A percentile compares a stretch with the other conserved stretches of the same genome.
phyloP scores from a whole-genome alignment of 371 early-diverging fungal species.

The Synchytrium microbalum region DNA sequence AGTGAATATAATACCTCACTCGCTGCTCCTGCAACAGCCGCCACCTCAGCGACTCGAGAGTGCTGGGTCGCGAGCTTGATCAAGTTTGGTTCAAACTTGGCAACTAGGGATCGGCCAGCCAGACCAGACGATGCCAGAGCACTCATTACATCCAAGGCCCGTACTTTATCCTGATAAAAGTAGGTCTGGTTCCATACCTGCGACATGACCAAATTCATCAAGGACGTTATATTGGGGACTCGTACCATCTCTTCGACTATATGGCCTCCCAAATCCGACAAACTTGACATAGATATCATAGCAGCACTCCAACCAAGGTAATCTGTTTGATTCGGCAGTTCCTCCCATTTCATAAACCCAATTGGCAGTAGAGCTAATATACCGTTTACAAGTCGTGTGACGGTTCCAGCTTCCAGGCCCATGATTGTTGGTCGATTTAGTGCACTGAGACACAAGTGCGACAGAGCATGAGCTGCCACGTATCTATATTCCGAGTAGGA shows the following conservation, averaged over 20 bases:
- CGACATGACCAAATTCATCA: not conserved
- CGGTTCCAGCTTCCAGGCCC: not conserved
- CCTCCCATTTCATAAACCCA: not conserved
- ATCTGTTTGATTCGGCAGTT: not conserved
- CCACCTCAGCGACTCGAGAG: too few species aligned
- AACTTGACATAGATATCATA: not conserved
- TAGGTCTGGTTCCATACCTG: not conserved
- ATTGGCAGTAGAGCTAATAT: not conserved
- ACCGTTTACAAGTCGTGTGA: not conserved
- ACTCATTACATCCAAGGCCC: not conserved
- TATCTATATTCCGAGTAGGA: not conserved
- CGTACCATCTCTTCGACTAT: not conserved
- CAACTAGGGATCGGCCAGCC: not conserved
- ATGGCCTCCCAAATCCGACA: not conserved
- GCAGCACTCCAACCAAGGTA: not conserved
- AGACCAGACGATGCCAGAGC: not conserved
- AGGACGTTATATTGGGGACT: not conserved
- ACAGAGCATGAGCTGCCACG: not conserved
- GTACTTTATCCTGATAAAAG: not conserved
- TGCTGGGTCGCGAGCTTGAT: not conserved
- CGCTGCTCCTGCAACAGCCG: too few species aligned
- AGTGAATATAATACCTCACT: too few species aligned
- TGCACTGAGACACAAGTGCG: not conserved
- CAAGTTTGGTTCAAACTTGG: not conserved
- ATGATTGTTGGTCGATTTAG: not conserved